A percentile compares a stretch with the other conserved stretches of the same genome.
Evolutionary conservation across 345 rosid species (phyloP).

Genomic region (Abelmoschus esculentus): DNA sequence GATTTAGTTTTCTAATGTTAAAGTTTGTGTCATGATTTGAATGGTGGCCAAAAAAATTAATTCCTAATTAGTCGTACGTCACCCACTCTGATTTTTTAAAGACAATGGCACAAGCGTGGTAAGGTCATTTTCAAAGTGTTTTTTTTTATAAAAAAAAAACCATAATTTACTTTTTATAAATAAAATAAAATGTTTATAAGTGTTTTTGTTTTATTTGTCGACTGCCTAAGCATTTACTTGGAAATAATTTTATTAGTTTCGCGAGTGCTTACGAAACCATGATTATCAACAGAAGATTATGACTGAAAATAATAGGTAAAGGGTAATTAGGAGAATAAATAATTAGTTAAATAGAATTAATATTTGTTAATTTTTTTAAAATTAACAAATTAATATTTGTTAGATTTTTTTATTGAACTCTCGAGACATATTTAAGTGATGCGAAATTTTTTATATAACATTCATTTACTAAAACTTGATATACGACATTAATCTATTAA

Average conservation of each 20-base stretch:
- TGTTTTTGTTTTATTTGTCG: background rate
- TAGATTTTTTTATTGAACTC: too few relatives aligned
- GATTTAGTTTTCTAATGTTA: background rate
- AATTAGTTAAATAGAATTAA: too few relatives aligned
- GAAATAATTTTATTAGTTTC: background rate
- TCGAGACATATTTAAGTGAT: too few relatives aligned
- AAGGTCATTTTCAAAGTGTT: background rate
- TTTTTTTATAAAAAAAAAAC: too few relatives aligned
- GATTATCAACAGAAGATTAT: background rate
- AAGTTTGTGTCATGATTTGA: background rate
- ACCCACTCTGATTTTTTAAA: background rate
- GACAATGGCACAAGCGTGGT: constrained; percentile 6
- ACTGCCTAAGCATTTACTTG: background rate
- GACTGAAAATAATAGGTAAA: constrained; percentile 2
- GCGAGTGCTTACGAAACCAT: background rate
- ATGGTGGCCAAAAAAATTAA: background rate
- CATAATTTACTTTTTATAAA: background rate
- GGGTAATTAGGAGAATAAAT: background rate
- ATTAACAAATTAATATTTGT: too few relatives aligned
- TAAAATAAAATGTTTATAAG: background rate
- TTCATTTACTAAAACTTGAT: too few relatives aligned
- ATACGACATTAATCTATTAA: too few relatives aligned
- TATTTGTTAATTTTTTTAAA: too few relatives aligned
- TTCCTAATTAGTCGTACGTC: background rate
- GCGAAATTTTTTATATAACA: too few relatives aligned